Base-by-base conservation (phyloP, 306 rosid species). In the Canavalia gladiata region DNA sequence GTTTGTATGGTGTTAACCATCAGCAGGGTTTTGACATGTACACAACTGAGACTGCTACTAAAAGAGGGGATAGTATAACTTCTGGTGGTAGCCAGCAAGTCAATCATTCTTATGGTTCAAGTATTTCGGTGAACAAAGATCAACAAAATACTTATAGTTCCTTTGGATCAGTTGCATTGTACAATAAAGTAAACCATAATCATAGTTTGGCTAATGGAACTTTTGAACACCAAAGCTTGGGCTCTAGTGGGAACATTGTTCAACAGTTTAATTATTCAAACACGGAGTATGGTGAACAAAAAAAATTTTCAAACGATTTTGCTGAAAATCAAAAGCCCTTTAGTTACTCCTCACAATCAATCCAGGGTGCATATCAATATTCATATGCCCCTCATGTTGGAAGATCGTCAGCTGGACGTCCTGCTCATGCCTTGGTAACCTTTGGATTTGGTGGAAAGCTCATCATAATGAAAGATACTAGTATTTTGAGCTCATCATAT, bases 381-480 rank as follows among this genome's bases (percentile, higher is more conserved):
- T 74, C 96, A 1, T 77, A 86, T 86, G 87, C 94, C 87, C 81
- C 92, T 68, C 85, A 78, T 52, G 85, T 49, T 30, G 97, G 85
- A 82, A 86, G 94, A 82, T 89, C 98, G 69, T 91, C 95, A 2
- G 97, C 89, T 58, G 97, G 97, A 47, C 98, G 97, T 31, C 98
- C 98, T 83, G 88, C 92, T 39, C 98, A 92, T 88, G 90, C 97
- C 45, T 74, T 94, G 28, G 98, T 87, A 43, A 89, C 97, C 37
- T 94, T 94, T 30, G 97, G 98, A 28, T 94, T 94, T 86, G 98
- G 98, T n/a, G 97, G 98, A 75, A 94, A 92, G 82, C 98, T 94
- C 85, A 62, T 94, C 37, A 67, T 94, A 81, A 88, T 89, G 98
- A 92, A 94, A 74, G 91, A 89, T 78, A 82, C 76, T 62, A 87